A percentile compares a stretch with the other conserved stretches of the same genome.
Evolutionary conservation across 129 eudicot species (phyloP).

Genomic region (Escallonia herrerae): DNA sequence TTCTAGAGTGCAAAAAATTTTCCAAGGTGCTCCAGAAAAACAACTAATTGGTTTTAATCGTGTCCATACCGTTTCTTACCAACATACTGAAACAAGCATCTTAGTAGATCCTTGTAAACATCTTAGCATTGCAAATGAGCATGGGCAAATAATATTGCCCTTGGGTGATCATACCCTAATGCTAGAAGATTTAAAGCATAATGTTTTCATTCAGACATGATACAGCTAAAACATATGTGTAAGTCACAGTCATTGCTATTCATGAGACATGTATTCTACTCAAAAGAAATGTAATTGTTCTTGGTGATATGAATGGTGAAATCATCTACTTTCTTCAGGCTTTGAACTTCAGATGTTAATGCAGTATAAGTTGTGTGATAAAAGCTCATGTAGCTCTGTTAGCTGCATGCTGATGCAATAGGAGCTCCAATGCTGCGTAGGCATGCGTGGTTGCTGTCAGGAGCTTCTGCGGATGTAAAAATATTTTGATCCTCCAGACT

Average conservation of each 20-base stretch:
- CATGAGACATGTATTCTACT: not conserved
- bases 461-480: too few species aligned
- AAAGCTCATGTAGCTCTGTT: not conserved
- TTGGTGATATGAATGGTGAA: not conserved
- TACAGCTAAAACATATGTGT: not conserved
- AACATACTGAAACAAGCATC: slow-evolving; percentile 27
- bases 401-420: too few species aligned
- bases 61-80: slow-evolving; percentile 30
- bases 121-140: slow-evolving; percentile 56
- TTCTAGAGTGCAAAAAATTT: slow-evolving; percentile 18
- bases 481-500: too few species aligned
- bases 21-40: slow-evolving; percentile 53
- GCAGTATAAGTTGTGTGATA: not conserved
- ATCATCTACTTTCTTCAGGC: not conserved
- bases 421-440: too few species aligned
- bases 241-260: not conserved
- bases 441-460: too few species aligned
- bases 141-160: slow-evolving; percentile 60
- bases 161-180: slow-evolving; percentile 59
- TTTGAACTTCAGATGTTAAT: not conserved
- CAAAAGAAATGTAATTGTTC: not conserved
- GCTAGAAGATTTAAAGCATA: slow-evolving; percentile 45
- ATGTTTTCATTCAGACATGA: slow-evolving; percentile 42
- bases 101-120: slow-evolving; percentile 66
- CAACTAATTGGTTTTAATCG: slow-evolving; percentile 75